A percentile compares a stretch with the other conserved stretches of the same genome.
Evolutionary conservation across 306 rosid species (phyloP).

Genomic region (Phaseolus lunatus): DNA sequence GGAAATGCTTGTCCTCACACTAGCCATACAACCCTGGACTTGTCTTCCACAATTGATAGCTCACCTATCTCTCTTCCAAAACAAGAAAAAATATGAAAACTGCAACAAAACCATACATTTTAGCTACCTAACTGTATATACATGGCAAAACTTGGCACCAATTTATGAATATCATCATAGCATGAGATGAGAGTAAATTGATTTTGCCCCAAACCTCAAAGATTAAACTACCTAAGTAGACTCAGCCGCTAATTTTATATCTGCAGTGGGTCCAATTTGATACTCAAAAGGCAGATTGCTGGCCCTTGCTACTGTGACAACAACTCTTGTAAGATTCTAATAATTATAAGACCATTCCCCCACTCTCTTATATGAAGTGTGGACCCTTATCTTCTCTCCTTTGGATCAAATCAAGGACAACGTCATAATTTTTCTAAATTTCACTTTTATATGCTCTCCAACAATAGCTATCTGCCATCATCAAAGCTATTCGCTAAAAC

Average conservation of each 20-base stretch:
- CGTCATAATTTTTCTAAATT: slow-evolving; percentile 38
- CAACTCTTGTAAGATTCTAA: slow-evolving; percentile 63
- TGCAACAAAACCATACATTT: neutral
- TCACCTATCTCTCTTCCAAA: slow-evolving; percentile 52
- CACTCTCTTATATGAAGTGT: slow-evolving; percentile 32
- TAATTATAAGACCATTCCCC: slow-evolving; percentile 53
- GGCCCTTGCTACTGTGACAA: slow-evolving; percentile 61
- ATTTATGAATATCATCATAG: neutral
- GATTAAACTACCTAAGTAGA: slow-evolving; percentile 36
- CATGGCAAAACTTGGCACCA: neutral
- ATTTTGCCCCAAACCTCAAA: slow-evolving; percentile 30
- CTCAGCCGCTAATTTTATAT: slow-evolving; percentile 44
- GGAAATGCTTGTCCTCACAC: slow-evolving; percentile 52
- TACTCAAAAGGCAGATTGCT: slow-evolving; percentile 49
- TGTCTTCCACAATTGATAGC: slow-evolving; percentile 61
- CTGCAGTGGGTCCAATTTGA: slow-evolving; percentile 59
- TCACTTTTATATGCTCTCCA: slow-evolving; percentile 52
- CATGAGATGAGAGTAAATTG: slow-evolving; percentile 12
- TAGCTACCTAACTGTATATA: neutral
- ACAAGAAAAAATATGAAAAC: neutral
- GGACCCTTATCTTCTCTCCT: slow-evolving; percentile 43
- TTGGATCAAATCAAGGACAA: slow-evolving; percentile 51
- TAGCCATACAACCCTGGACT: slow-evolving; percentile 35
- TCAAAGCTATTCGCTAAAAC: neutral
- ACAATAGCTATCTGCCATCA: slow-evolving; percentile 16